Evolutionary conservation across 768 basidiomycete genomes (phyloP).

Genomic region (Russula sp.): DNA sequence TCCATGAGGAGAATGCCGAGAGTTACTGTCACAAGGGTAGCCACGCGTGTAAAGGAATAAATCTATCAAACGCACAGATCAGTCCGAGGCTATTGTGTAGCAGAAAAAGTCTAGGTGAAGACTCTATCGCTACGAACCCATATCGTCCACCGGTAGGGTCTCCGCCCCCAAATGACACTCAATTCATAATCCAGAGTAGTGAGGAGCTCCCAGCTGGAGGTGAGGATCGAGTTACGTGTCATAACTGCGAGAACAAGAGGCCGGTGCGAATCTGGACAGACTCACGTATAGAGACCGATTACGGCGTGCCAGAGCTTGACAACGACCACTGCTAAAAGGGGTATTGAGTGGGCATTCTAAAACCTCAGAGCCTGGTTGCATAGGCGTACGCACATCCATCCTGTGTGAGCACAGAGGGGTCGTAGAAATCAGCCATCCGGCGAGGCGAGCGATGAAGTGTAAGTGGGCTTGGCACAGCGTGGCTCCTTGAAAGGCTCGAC

Average conservation of each 20-base stretch:
- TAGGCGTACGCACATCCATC: not conserved
- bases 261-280: not conserved
- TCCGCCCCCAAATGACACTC: not conserved
- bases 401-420: not conserved
- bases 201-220: not conserved
- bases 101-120: not conserved
- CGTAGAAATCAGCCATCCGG: not conserved
- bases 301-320: slow-evolving; percentile 8
- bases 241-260: too few species aligned
- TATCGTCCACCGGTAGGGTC: not conserved
- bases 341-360: too few species aligned
- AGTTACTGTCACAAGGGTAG: not conserved
- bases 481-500: too few species aligned
- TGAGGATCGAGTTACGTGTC: not conserved
- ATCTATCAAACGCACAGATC: not conserved
- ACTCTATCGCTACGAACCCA: not conserved
- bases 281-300: slow-evolving; percentile 4
- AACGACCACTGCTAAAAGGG: not conserved
- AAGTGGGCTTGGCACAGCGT: not conserved
- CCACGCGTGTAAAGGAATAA: not conserved
- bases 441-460: not conserved
- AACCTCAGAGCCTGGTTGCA: not conserved
- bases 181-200: not conserved
- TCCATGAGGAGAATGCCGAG: not conserved
- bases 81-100: not conserved